Evolutionary conservation across 768 basidiomycete species (phyloP).

Genomic region (Scleroderma bovista): DNA sequence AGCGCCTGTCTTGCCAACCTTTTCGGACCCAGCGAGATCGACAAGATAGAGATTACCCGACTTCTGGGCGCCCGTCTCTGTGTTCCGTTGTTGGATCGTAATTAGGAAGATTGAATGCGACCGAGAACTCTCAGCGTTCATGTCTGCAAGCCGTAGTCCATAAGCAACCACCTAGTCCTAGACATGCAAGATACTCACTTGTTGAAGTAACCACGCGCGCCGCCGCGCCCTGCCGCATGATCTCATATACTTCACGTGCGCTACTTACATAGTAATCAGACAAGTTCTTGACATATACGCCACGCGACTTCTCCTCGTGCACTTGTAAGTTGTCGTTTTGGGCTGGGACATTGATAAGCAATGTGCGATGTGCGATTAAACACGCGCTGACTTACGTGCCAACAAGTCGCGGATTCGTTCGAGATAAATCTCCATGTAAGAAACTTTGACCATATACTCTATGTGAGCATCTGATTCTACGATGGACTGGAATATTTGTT

Average conservation of each 20-base stretch:
- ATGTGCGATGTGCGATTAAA: not conserved
- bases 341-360: constrained; percentile 39
- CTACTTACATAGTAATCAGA: constrained; percentile 98
- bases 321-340: constrained; percentile 98
- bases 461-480: constrained; percentile 91
- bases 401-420: constrained; percentile 94
- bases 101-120: constrained; percentile 99
- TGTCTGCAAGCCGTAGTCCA: constrained; percentile 51
- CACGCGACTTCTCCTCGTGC: constrained; percentile 96
- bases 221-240: constrained; percentile 94
- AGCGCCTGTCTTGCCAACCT: constrained; percentile 98
- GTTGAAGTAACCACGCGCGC: constrained; percentile 92
- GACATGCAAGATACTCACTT: constrained; percentile 49
- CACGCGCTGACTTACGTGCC: constrained; percentile 61
- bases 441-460: constrained; percentile 98
- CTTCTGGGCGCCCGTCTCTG: constrained; percentile 92
- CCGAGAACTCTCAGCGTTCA: constrained; percentile 99
- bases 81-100: constrained; percentile 94
- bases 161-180: constrained; percentile 2
- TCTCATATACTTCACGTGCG: constrained; percentile 94
- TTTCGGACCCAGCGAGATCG: constrained; percentile 97
- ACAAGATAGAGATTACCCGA: constrained; percentile 96
- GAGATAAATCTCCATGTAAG: constrained; percentile 99
- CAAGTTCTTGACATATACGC: constrained; percentile 96
- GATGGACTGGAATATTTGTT: constrained; percentile 98